Evolutionary conservation across 2,329 filamentous ascomycete genomes (phyloP).

Genomic region (Fusarium concolor): DNA sequence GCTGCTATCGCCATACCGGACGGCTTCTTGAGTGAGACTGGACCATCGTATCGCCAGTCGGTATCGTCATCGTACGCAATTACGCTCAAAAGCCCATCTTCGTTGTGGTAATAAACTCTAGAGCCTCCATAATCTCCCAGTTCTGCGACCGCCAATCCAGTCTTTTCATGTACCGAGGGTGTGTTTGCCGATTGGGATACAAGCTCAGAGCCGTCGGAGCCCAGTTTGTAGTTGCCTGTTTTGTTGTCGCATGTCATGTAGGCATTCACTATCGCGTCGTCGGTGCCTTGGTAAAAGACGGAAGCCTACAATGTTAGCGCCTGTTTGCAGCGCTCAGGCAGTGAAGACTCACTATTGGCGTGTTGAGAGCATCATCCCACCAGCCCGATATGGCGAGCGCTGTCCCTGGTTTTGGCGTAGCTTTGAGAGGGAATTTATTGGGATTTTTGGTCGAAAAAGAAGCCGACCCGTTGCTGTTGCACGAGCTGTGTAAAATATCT

Average conservation of each 20-base stretch:
- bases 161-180: conserved; percentile 34
- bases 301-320: conserved; percentile 18
- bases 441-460: conserved; percentile 27
- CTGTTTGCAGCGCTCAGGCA: rapidly evolving
- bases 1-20: conserved; percentile 16
- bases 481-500: conserved; percentile 34
- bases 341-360: conserved; percentile 19
- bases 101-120: conserved; percentile 37
- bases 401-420: conserved; percentile 21
- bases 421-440: conserved; percentile 27
- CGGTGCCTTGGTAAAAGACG: conserved; percentile 29
- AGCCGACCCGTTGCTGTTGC: conserved; percentile 34
- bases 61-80: conserved; percentile 40
- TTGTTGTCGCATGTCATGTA: conserved; percentile 28
- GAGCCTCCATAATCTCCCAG: conserved; percentile 34
- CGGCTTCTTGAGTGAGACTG: conserved; percentile 21
- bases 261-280: conserved; percentile 24
- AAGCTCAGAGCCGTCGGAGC: conserved; percentile 12
- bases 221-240: conserved; percentile 27
- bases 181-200: conserved; percentile 14
- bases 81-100: conserved; percentile 23
- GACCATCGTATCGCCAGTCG: conserved; percentile 35
- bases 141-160: conserved; percentile 29
- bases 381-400: conserved; percentile 22
- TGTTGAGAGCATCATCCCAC: conserved; percentile 32